These are phyloP conservation scores for Massarina eburnea DNA, from an alignment of 2,329 filamentous ascomycete genomes.

Conservation along the genomic window DNA sequence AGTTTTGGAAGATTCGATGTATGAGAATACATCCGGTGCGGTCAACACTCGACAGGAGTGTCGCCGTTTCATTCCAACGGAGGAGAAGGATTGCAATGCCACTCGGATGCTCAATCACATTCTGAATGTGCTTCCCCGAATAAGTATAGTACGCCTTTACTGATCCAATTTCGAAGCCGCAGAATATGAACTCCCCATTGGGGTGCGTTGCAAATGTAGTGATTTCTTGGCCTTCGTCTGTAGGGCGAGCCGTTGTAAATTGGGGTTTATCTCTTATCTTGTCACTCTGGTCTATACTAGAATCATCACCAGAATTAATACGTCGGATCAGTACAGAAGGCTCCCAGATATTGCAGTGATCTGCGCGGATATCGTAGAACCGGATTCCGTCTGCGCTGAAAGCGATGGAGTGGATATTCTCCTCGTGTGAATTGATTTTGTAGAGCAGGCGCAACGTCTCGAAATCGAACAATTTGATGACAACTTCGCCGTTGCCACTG, in stretches of 20 bases:
- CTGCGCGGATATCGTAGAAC: background rate
- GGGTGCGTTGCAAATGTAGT: background rate
- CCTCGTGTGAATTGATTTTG: background rate
- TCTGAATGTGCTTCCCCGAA: background rate
- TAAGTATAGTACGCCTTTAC: background rate
- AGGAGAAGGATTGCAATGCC: background rate
- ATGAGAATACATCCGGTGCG: background rate
- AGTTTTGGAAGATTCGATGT: background rate
- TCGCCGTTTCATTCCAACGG: background rate
- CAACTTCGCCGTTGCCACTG: background rate
- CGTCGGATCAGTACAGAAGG: background rate
- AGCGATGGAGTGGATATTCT: background rate
- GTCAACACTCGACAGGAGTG: background rate
- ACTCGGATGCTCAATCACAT: background rate
- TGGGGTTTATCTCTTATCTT: background rate
- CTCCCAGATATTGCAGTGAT: background rate
- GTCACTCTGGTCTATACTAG: background rate
- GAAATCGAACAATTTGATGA: background rate
- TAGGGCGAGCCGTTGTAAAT: background rate
- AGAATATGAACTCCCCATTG: background rate
- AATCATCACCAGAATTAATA: background rate
- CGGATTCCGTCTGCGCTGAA: background rate
- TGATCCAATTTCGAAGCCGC: background rate
- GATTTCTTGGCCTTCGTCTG: background rate
- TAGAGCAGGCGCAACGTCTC: conserved; percentile 1